These are phyloP conservation scores for Yamadazyma triangularis DNA, from an alignment of 1,139 yeast species.

Conservation along the genomic window DNA sequence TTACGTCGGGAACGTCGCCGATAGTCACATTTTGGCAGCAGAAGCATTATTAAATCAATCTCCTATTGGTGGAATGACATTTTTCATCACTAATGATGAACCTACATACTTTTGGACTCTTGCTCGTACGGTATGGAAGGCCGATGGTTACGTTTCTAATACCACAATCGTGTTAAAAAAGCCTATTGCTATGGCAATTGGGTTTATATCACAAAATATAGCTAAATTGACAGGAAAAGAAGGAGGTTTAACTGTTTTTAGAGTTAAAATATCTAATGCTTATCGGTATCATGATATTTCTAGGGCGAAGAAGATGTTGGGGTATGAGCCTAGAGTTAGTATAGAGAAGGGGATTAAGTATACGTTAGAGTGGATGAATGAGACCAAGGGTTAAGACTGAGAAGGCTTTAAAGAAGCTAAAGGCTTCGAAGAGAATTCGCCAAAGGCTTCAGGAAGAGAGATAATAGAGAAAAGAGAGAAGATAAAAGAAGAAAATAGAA, in stretches of 20 bases:
- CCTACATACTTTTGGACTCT: constrained; percentile 97
- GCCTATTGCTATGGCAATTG: constrained; percentile 72
- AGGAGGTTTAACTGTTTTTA: constrained; percentile 93
- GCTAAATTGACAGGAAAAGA: constrained; percentile 72
- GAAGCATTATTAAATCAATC: constrained; percentile 53
- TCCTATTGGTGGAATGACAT: constrained; percentile 75
- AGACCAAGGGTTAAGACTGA: too few relatives aligned
- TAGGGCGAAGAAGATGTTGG: constrained; percentile 76
- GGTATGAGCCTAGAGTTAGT: constrained; percentile 75
- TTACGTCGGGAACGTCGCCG: constrained; percentile 97
- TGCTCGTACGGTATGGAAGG: constrained; percentile 96
- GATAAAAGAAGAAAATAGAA: too few relatives aligned
- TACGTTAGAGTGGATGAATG: constrained; percentile 89
- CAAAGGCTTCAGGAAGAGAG: too few relatives aligned
- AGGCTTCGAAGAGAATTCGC: too few relatives aligned
- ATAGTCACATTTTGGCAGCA: constrained; percentile 92
- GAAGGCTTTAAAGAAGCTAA: too few relatives aligned
- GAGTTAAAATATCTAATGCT: constrained; percentile 94
- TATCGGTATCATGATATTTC: constrained; percentile 87
- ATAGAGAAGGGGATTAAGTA: constrained; percentile 77
- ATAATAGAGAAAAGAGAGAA: too few relatives aligned
- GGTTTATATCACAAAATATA: constrained; percentile 72
- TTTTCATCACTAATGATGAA: constrained; percentile 88
- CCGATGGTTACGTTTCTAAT: constrained; percentile 79
- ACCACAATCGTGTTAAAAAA: constrained; percentile 65